Evolutionary conservation across 192 early-diverging fungal genomes (phyloP).

Genomic region (Linnemannia hyalina): DNA sequence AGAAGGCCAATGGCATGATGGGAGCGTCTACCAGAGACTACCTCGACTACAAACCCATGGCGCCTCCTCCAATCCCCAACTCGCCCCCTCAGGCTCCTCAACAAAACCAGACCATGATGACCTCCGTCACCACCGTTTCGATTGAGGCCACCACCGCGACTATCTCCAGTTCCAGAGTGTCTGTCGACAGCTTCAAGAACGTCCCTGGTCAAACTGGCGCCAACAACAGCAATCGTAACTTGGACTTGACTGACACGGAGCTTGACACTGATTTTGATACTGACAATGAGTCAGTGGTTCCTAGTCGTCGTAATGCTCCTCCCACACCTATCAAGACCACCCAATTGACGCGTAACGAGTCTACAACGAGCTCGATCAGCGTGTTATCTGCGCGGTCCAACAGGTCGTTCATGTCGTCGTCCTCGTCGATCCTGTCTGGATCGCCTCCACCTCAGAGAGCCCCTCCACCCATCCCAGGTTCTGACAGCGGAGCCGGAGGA

Average conservation of each 20-base stretch:
- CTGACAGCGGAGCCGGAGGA: neutral
- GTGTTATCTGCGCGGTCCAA: conserved; percentile 17
- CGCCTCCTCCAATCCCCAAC: conserved; percentile 32
- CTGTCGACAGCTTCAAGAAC: conserved; percentile 47
- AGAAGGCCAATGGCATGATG: neutral
- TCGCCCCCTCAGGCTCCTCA: conserved; percentile 23
- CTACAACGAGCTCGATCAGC: conserved; percentile 33
- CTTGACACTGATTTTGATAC: conserved; percentile 36
- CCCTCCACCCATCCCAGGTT: conserved; percentile 34
- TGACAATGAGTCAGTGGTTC: conserved; percentile 29
- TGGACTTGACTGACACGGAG: conserved; percentile 14
- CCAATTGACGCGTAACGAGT: conserved; percentile 34
- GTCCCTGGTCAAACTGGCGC: conserved; percentile 28
- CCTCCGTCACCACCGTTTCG: conserved; percentile 42
- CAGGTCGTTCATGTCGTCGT: conserved; percentile 32
- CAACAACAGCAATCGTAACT: neutral
- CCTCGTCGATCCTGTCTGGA: conserved; percentile 28
- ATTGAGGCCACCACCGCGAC: conserved; percentile 46
- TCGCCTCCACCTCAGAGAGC: conserved; percentile 51
- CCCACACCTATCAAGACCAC: conserved; percentile 15
- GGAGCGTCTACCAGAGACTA: neutral
- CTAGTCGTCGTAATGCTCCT: neutral
- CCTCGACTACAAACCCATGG: conserved; percentile 19
- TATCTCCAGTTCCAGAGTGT: conserved; percentile 39
- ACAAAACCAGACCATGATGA: conserved; percentile 25